Evolutionary conservation across 2,329 filamentous ascomycete species (phyloP), one percentile per base, ranked within the genome.

Genomic region (Furcasterigmium sp.): DNA sequence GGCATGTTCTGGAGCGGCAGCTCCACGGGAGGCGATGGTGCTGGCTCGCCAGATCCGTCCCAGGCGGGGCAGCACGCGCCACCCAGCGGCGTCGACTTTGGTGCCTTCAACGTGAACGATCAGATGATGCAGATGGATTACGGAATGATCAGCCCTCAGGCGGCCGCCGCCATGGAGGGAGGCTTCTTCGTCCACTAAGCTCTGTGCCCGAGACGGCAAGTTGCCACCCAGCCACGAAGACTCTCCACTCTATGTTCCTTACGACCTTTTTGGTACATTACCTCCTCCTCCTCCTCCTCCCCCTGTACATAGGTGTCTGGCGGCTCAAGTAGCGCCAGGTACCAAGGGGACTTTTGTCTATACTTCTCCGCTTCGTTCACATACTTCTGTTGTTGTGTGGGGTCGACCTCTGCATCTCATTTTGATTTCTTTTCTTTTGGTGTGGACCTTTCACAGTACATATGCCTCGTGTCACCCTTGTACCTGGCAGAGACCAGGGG

Each of bases 1-100:
- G 75, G 72, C 46, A 76, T 77, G 72, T 66, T 69, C 52, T 79
- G 75, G 75, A 63, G 66, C 30, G 62, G 62, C 40, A 54, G 67
- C 23, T 60, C 66, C 8, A 69, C 71, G 47, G 18, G 10, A 10
- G 35, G 17, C 13, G 39, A 41, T 11, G 15, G 28, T 10, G 17
- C 11, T 6, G 32, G 32, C 15, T 35, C 32, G 45, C 50, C 39
- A 8, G 43, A 45, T 17, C 43, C 37, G 17, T 38, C 44, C 14
- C 28, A 47, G 28, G 26, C 41, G 35, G 20, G 45, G 43, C 18
- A 29, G 29, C 39, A 41, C 39, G 17, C 19, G 35, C 29, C 29
- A 11, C 39, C 39, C 7, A 19, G 29, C 34, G 44, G 42, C 20
- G 45, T 53, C 21, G 50, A 54, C 43, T 45, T 49, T 43, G 42